phyloP scores from a whole-genome alignment of 768 basidiomycete genomes.

The Candolleomyces eurysporus region DNA sequence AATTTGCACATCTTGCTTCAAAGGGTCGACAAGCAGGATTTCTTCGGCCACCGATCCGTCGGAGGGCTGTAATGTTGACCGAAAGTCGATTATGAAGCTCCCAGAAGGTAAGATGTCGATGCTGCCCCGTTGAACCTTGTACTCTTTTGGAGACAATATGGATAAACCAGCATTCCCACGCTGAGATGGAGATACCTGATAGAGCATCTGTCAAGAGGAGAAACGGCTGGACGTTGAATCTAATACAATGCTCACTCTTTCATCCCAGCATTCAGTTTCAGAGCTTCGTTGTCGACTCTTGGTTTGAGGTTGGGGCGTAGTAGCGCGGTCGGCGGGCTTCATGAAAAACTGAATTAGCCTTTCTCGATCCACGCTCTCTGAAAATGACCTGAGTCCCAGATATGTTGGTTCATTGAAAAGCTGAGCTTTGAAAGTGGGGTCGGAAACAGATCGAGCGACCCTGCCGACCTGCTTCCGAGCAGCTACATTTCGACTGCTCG shows the following conservation, averaged over 20 bases:
- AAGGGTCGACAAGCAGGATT: not conserved
- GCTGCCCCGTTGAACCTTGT: constrained; percentile 48
- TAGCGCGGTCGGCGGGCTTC: not conserved
- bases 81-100: constrained; percentile 52
- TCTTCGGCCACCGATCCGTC: not conserved
- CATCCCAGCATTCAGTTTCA: not conserved
- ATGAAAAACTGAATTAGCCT: not conserved
- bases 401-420: too few species aligned
- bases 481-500: too few species aligned
- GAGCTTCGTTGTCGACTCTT: not conserved
- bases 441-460: too few species aligned
- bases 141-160: not conserved
- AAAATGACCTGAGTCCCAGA: not conserved
- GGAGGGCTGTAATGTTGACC: constrained; percentile 19
- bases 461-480: too few species aligned
- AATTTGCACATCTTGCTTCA: not conserved
- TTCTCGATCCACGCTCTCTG: not conserved
- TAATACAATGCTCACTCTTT: not conserved
- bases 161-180: not conserved
- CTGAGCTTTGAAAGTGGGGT: too few species aligned
- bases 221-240: not conserved
- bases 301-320: not conserved
- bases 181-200: not conserved
- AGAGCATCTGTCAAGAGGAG: not conserved
- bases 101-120: constrained; percentile 49